Base-by-base conservation (phyloP, 2,329 filamentous ascomycete genomes). In the Periconia sp. region DNA sequence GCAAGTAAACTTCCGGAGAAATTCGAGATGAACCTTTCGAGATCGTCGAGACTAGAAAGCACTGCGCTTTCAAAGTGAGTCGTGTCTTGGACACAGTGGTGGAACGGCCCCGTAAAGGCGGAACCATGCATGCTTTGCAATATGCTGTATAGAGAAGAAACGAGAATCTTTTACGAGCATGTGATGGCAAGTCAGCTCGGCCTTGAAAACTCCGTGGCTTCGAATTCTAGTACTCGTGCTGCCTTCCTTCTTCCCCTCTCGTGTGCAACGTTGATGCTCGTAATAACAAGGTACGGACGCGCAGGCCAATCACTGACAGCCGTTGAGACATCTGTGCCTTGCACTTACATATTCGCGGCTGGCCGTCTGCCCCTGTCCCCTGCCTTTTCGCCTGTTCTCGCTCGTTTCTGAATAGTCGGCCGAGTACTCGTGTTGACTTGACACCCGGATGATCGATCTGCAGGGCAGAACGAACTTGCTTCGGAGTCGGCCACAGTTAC, bases 11-110 rank as follows among this genome's bases (percentile, higher is more conserved):
- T n/a, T n/a, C n/a, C n/a, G 28, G 25, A 39, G 32, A 21, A 13
- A 13, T 7, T n/a, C 18, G 25, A 22, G 25, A 25, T 3, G 22
- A 16, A 31, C 19, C 37, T n/a, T 26, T 12, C 18, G 18, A 32
- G 39, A n/a, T 11, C 13, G 34, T 25, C n/a, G n/a, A n/a, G 23
- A 8, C 23, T 25, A 25, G 23, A 25, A 8, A n/a, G 23, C 23
- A 25, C 8, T 25, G n/a, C 8, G 23, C 23, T 25, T 25, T 25
- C 23, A 13, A 18, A 8, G 16, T 36, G 23, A 40, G 39, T 40
- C 39, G 42, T 57, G 56, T 63, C 52, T 60, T 46, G 29, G 44
- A 48, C 48, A 62, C 52, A 30, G 43, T 42, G 46, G 40, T 38
- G 46, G 36, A 21, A 51, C 43, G 36, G 26, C 22, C 16, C 12